Percentiles rank a stretch among this genome's conserved stretches.
Evolutionary conservation across 108 stramenopile genomes (phyloP).

Genomic region (Mediolabrus comicus): DNA sequence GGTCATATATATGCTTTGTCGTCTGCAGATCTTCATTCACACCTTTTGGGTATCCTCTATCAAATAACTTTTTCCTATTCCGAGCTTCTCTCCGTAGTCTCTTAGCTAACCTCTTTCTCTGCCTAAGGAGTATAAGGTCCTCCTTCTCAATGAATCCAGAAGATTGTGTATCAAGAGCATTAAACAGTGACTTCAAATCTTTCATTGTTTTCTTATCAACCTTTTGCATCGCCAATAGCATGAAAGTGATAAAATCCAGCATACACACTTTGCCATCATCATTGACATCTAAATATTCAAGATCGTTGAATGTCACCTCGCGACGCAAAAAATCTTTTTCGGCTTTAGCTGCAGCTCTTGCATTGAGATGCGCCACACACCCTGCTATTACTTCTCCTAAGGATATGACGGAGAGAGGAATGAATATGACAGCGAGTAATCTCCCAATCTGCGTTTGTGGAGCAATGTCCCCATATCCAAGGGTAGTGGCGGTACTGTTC

Average conservation of each 20-base stretch:
- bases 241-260: slow-evolving; percentile 73
- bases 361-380: slow-evolving; percentile 48
- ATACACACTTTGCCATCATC: slow-evolving; percentile 57
- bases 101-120: slow-evolving; percentile 12
- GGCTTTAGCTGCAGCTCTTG: slow-evolving; percentile 17
- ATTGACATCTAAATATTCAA: slow-evolving; percentile 45
- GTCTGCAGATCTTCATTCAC: not conserved
- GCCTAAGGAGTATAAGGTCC: slow-evolving; percentile 53
- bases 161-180: slow-evolving; percentile 49
- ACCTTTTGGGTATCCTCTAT: not conserved
- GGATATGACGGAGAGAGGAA: slow-evolving; percentile 62
- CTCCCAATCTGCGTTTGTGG: slow-evolving; percentile 26
- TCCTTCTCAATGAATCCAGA: slow-evolving; percentile 52
- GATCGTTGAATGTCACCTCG: slow-evolving; percentile 55
- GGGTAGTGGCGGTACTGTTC: slow-evolving; percentile 59
- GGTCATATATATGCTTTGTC: not conserved
- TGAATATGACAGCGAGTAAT: slow-evolving; percentile 49
- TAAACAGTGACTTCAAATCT: slow-evolving; percentile 58
- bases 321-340: slow-evolving; percentile 30
- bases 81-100: slow-evolving; percentile 11
- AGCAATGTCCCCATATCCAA: slow-evolving; percentile 60
- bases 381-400: slow-evolving; percentile 55
- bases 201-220: slow-evolving; percentile 47
- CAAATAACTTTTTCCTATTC: not conserved
- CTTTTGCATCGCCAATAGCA: slow-evolving; percentile 70